Evolutionary conservation across 352 stramenopile species (phyloP).

Genomic region (Globisporangium paddicum): DNA sequence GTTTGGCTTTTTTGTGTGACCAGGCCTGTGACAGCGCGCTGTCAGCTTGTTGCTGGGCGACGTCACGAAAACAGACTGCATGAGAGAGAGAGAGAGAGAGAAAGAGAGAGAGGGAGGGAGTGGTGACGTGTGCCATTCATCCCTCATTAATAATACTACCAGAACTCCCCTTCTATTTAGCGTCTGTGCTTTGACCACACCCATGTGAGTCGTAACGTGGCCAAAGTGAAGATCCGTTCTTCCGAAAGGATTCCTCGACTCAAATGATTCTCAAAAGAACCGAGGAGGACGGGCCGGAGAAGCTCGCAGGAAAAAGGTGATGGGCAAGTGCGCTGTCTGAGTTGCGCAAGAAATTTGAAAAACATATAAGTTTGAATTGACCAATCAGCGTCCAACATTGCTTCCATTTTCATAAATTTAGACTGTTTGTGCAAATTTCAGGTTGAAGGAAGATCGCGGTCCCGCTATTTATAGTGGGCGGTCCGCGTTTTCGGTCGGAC

Average conservation of each 20-base stretch:
- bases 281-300: slow-evolving; percentile 1
- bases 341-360: not conserved
- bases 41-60: too few relatives aligned
- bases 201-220: too few relatives aligned
- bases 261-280: not conserved
- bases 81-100: not conserved
- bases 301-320: slow-evolving; percentile 3
- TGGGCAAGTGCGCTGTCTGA: not conserved
- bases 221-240: not conserved
- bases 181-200: too few relatives aligned
- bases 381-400: not conserved
- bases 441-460: slow-evolving; percentile 4
- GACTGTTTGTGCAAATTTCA: slow-evolving; percentile 4
- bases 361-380: not conserved
- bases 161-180: not conserved
- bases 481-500: not conserved
- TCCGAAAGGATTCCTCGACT: not conserved
- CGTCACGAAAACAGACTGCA: not conserved
- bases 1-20: slow-evolving; percentile 2
- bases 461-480: not conserved
- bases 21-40: not conserved
- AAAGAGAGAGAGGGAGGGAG: not conserved
- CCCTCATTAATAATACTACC: too few relatives aligned
- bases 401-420: too few relatives aligned
- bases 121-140: not conserved